These are phyloP conservation scores for Phlebopus sp. DNA, from an alignment of 1,284 basidiomycete genomes.

Conservation along the genomic window DNA sequence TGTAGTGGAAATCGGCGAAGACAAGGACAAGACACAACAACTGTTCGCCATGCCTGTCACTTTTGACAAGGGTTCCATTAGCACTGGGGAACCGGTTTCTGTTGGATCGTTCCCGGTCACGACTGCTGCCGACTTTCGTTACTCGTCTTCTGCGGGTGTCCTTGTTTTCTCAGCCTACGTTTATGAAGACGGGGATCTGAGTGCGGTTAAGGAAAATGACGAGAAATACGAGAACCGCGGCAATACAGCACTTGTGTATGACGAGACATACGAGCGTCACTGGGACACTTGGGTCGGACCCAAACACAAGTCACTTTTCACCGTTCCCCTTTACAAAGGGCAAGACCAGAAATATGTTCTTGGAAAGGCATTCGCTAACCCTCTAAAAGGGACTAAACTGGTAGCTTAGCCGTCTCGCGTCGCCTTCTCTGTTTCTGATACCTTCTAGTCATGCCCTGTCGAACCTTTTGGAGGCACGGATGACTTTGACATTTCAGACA, in stretches of 20 bases:
- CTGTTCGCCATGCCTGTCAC: conserved; percentile 58
- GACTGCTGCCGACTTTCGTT: conserved; percentile 68
- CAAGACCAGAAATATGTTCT: conserved; percentile 51
- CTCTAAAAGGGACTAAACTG: conserved; percentile 64
- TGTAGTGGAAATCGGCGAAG: conserved; percentile 50
- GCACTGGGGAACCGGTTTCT: conserved; percentile 36
- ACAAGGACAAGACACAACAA: conserved; percentile 45
- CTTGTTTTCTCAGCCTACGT: conserved; percentile 80
- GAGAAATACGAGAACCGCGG: conserved; percentile 70
- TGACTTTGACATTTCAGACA: conserved; percentile 72
- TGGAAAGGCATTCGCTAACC: conserved; percentile 51
- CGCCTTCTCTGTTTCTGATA: neutral
- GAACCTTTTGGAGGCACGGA: conserved; percentile 79
- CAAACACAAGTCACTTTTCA: conserved; percentile 70
- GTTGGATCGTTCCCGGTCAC: conserved; percentile 65
- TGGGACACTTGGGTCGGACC: conserved; percentile 88
- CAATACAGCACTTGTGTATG: conserved; percentile 75
- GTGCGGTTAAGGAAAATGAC: conserved; percentile 64
- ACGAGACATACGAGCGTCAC: conserved; percentile 74
- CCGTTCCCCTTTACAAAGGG: conserved; percentile 50
- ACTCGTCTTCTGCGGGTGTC: conserved; percentile 44
- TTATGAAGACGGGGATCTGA: conserved; percentile 70
- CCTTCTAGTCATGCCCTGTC: conserved; percentile 62
- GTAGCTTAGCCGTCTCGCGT: conserved; percentile 40
- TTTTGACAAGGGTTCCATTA: conserved; percentile 30